Conservation (phyloP, 768 basidiomycete genomes). For the Suillus plorans region DNA sequence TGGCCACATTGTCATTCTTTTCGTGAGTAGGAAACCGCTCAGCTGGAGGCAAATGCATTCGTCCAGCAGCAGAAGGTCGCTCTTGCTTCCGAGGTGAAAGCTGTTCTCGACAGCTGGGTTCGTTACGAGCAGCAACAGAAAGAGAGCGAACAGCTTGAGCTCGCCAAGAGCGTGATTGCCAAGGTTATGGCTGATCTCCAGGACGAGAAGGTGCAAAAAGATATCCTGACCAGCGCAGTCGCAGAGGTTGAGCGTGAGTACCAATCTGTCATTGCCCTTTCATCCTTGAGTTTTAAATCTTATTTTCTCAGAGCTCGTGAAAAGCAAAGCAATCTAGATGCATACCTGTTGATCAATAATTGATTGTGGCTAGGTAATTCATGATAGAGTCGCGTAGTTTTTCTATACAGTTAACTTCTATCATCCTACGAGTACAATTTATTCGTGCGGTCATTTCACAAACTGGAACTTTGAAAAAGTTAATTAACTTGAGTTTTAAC, state of each 20-base stretch:
- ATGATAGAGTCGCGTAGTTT: constrained; percentile 18
- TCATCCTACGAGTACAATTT: constrained; percentile 3
- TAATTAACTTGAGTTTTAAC: background rate
- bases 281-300: background rate
- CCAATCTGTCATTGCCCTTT: background rate
- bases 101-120: constrained; percentile 97
- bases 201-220: constrained; percentile 89
- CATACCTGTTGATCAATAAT: constrained; percentile 3
- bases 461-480: background rate
- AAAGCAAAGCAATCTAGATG: constrained; percentile 85
- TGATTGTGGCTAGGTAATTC: constrained; percentile 24
- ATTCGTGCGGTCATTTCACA: constrained; percentile 6
- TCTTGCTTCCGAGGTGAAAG: constrained; percentile 85
- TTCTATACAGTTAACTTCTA: constrained; percentile 10
- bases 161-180: constrained; percentile 84
- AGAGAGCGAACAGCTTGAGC: constrained; percentile 93
- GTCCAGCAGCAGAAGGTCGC: constrained; percentile 87
- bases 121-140: constrained; percentile 96
- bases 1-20: background rate
- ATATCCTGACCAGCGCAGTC: constrained; percentile 76
- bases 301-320: constrained; percentile 71
- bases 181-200: constrained; percentile 81
- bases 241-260: constrained; percentile 91
- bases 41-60: constrained; percentile 87
- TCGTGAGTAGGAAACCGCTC: constrained; percentile 75